Conservation (phyloP, 345 rosid genomes). For the Eucalyptus dawsonii region DNA sequence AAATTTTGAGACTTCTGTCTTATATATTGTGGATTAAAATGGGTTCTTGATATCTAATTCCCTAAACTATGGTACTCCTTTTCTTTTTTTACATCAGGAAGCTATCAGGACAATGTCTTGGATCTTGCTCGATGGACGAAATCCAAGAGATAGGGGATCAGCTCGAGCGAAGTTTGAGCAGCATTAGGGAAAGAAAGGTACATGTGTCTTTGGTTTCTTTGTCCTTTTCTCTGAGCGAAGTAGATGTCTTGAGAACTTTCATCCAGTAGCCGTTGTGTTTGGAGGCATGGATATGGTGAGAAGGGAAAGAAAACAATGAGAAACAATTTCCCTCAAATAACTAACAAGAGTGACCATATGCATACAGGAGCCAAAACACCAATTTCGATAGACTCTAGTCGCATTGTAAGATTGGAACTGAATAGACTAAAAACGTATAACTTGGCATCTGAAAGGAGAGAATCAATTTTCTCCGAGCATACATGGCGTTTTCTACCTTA, state of each 20-base stretch:
- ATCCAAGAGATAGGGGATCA: constrained; percentile 23
- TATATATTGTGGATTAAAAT: neutral
- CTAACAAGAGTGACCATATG: neutral
- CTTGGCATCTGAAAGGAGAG: neutral
- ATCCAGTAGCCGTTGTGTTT: neutral
- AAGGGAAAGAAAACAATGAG: neutral
- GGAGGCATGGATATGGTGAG: neutral
- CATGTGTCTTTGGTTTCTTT: neutral
- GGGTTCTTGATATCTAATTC: neutral
- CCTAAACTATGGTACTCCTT: neutral
- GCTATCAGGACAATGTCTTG: constrained; percentile 37
- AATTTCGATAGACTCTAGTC: neutral
- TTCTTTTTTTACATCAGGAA: constrained; percentile 14
- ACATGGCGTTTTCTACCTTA: no score
- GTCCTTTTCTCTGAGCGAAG: neutral
- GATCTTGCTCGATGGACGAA: constrained; percentile 22
- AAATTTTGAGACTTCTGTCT: neutral
- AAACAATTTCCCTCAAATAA: neutral
- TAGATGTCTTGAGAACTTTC: neutral
- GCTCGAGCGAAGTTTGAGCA: constrained; percentile 34
- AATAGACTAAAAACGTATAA: neutral
- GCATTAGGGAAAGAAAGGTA: constrained; percentile 55
- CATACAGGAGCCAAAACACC: neutral
- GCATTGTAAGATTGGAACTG: neutral
- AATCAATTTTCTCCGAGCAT: no score